These are phyloP conservation scores for Platanthera zijinensis DNA, from an alignment of 106 monocot species.

Conservation along the genomic window DNA sequence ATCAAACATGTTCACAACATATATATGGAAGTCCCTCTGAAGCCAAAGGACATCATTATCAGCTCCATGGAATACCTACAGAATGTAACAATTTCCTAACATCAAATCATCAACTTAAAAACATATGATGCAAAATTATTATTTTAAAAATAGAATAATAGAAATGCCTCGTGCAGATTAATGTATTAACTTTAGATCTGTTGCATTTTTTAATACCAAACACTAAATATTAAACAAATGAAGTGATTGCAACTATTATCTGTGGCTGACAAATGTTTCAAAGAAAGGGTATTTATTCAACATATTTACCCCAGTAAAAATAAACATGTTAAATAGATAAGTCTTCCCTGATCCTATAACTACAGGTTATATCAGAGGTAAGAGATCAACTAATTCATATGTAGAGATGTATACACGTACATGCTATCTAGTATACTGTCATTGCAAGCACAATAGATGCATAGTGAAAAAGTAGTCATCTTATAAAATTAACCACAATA, in stretches of 20 bases:
- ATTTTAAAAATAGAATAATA: not conserved
- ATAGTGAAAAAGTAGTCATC: too few relatives aligned
- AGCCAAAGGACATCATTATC: conserved; percentile 97
- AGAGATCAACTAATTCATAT: too few relatives aligned
- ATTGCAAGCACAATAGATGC: too few relatives aligned
- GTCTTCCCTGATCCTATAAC: too few relatives aligned
- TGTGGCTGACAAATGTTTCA: too few relatives aligned
- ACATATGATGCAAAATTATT: not conserved
- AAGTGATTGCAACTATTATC: too few relatives aligned
- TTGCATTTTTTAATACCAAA: not conserved
- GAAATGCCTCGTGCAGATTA: not conserved
- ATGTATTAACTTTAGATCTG: not conserved
- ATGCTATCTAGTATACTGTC: too few relatives aligned
- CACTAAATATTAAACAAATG: not conserved
- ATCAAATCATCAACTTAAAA: not conserved
- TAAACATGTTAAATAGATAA: too few relatives aligned
- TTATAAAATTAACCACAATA: fast-evolving
- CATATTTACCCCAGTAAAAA: too few relatives aligned
- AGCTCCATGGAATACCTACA: conserved; percentile 93
- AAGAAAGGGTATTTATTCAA: too few relatives aligned
- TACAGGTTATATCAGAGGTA: too few relatives aligned
- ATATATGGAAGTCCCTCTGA: conserved; percentile 92
- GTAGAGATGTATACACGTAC: too few relatives aligned
- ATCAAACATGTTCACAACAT: conserved; percentile 95
- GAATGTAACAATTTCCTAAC: conserved; percentile 6